Evolutionary conservation across 179 eudicot genomes (phyloP), one percentile per base, ranked within the genome.

Genomic region (Camellia oleifera): DNA sequence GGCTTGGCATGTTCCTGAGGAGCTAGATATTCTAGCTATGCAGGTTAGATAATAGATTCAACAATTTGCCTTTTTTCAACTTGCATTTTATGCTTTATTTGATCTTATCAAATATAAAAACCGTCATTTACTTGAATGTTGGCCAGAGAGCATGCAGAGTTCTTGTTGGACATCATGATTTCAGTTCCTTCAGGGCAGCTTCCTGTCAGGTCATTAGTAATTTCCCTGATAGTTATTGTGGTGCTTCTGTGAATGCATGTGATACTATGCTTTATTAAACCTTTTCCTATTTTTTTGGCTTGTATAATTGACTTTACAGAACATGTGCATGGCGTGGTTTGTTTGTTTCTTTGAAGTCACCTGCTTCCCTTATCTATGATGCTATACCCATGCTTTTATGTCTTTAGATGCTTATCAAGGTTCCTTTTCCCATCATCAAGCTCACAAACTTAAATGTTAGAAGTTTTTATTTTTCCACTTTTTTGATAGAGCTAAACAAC

Each of bases 1-100:
- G 75, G 99, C 91, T 81, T 96, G 99, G 99, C 99, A 96, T 87
- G 97, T 96, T 64, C 83, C 91, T 42, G 94, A 91, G 84, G 91
- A 91, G n/a, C 80, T 96, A 75, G 88, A 94, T 83, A 88, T 96
- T 87, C 82, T 70, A 73, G 90, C 92, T 52, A 92, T 96, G 99
- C 96, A 88, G 97, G 99, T 93, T 73, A 71, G 82, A 67, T 78
- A 61, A 3, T 67, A 32, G 72, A 63, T 69, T 17, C 14, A 7
- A n/a, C 17, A 17, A 40, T 12, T 11, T n/a, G 1, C 44, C 46
- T 42, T n/a, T 32, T 45, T 69, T 42, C 17, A 8, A n/a, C 68
- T 78, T 83, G 64, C 4, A 45, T 61, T 76, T 45, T 23, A 40
- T 53, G 45, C 50, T 3, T 54, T 50, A 60, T n/a, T 76, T 63